Percentiles rank a stretch among this genome's conserved stretches.
phyloP scores from a whole-genome alignment of 1,139 yeast genomes.

The Pichia sp. region DNA sequence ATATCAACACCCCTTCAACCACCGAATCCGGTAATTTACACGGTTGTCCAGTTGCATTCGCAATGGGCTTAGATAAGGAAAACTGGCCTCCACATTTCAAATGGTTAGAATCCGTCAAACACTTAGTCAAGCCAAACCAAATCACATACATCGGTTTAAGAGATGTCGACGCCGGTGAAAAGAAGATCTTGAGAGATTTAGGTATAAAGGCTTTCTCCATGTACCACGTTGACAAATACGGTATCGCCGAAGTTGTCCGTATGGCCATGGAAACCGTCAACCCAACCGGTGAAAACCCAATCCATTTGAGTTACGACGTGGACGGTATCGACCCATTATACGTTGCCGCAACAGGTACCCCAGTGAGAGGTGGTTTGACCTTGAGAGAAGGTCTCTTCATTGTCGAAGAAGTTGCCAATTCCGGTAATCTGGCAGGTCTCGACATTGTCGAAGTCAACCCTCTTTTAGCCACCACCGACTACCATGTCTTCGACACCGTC shows the following conservation, averaged over 20 bases:
- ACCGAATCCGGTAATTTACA: conserved; percentile 91
- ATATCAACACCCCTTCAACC: conserved; percentile 86
- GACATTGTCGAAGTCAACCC: conserved; percentile 97
- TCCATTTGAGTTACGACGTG: conserved; percentile 92
- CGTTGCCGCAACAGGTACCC: conserved; percentile 98
- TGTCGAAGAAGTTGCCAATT: conserved; percentile 88
- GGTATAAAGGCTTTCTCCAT: conserved; percentile 87
- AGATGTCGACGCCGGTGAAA: conserved; percentile 90
- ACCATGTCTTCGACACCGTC: conserved; percentile 80
- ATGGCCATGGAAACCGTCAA: conserved; percentile 84
- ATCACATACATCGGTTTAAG: conserved; percentile 93
- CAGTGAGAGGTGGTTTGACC: conserved; percentile 95
- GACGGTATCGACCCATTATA: conserved; percentile 95
- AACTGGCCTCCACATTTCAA: conserved; percentile 64
- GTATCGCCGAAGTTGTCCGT: conserved; percentile 87
- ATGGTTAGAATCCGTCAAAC: conserved; percentile 65
- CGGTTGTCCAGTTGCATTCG: conserved; percentile 94
- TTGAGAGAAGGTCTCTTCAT: conserved; percentile 92
- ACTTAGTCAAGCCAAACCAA: conserved; percentile 59
- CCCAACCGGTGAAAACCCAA: conserved; percentile 71
- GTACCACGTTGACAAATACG: conserved; percentile 95
- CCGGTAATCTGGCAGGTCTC: conserved; percentile 81
- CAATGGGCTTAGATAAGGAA: conserved; percentile 71
- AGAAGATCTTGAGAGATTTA: conserved; percentile 63
- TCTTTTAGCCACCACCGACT: conserved; percentile 73